These are phyloP conservation scores for Plasmodium vinckei DNA, from an alignment of 169 alveolate species.

Conservation along the genomic window DNA sequence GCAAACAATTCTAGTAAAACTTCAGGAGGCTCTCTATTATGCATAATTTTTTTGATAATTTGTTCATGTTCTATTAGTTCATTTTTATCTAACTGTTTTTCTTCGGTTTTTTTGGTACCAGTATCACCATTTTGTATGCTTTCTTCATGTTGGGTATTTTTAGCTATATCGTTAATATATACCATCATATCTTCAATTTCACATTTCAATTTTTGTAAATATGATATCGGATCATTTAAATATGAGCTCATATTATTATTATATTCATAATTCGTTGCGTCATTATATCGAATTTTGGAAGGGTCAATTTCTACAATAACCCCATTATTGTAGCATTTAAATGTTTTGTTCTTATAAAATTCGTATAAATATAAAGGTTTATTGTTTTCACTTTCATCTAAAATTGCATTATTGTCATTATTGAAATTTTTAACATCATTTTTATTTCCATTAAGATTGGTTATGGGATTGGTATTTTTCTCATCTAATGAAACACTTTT, in stretches of 20 bases:
- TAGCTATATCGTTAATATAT: constrained; percentile 56
- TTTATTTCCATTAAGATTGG: too few relatives aligned
- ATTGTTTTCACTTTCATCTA: constrained; percentile 14
- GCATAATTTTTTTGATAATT: constrained; percentile 56
- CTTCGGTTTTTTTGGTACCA: constrained; percentile 23
- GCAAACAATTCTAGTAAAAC: constrained; percentile 54
- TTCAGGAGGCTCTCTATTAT: constrained; percentile 68
- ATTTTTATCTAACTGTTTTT: neutral
- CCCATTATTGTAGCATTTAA: constrained; percentile 48
- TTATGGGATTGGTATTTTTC: constrained; percentile 3
- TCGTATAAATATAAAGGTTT: constrained; percentile 61
- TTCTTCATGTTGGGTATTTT: neutral
- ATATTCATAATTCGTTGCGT: constrained; percentile 54
- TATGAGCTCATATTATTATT: constrained; percentile 12
- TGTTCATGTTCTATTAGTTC: constrained; percentile 61
- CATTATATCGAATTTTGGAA: constrained; percentile 44
- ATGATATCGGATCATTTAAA: constrained; percentile 54
- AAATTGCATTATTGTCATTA: neutral
- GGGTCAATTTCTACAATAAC: constrained; percentile 50
- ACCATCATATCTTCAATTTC: constrained; percentile 61
- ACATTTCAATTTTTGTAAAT: constrained; percentile 70
- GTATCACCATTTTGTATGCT: neutral
- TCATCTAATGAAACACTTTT: constrained; percentile 25
- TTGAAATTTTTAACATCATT: too few relatives aligned
- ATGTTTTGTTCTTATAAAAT: constrained; percentile 58